These are phyloP conservation scores for Pseudomassariella vexata DNA, from an alignment of 2,329 filamentous ascomycete species.

Conservation along the genomic window DNA sequence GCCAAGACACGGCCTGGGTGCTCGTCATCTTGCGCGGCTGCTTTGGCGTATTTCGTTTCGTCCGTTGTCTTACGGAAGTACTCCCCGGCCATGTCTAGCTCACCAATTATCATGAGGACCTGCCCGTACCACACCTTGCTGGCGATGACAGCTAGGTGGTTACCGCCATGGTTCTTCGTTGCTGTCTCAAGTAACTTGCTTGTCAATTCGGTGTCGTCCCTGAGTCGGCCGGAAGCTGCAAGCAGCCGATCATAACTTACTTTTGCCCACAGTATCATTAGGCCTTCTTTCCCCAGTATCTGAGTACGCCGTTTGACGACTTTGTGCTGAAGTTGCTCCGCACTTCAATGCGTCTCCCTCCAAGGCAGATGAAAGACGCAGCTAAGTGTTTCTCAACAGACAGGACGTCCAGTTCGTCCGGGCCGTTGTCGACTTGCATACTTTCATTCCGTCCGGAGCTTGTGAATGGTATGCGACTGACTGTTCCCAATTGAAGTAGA, in stretches of 20 bases:
- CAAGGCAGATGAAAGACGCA: slow-evolving; percentile 3
- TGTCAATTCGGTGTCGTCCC: slow-evolving; percentile 7
- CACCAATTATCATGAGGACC: slow-evolving; percentile 6
- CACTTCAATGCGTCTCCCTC: slow-evolving; percentile 4
- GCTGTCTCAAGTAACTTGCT: slow-evolving; percentile 6
- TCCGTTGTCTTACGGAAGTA: slow-evolving; percentile 6
- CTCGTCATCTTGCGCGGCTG: slow-evolving; percentile 10
- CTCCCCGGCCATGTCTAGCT: slow-evolving; percentile 8
- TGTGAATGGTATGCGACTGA: neutral
- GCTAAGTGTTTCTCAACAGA: slow-evolving; percentile 7
- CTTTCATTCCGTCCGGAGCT: slow-evolving; percentile 3
- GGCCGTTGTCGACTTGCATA: neutral
- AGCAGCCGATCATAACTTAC: slow-evolving; percentile 5
- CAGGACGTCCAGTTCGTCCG: slow-evolving; percentile 4
- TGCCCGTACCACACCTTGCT: slow-evolving; percentile 10
- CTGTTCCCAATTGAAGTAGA: slow-evolving; percentile 5
- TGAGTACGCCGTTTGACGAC: slow-evolving; percentile 9
- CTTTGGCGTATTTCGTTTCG: slow-evolving; percentile 9
- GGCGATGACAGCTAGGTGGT: slow-evolving; percentile 10
- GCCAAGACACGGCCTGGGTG: slow-evolving; percentile 12
- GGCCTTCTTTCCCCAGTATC: slow-evolving; percentile 10
- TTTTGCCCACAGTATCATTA: slow-evolving; percentile 10
- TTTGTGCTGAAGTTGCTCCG: slow-evolving; percentile 7
- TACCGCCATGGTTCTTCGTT: slow-evolving; percentile 7
- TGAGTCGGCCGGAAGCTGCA: slow-evolving; percentile 4